phyloP scores from a whole-genome alignment of 2,329 filamentous ascomycete genomes.

The Phyllosticta capitalensis region DNA sequence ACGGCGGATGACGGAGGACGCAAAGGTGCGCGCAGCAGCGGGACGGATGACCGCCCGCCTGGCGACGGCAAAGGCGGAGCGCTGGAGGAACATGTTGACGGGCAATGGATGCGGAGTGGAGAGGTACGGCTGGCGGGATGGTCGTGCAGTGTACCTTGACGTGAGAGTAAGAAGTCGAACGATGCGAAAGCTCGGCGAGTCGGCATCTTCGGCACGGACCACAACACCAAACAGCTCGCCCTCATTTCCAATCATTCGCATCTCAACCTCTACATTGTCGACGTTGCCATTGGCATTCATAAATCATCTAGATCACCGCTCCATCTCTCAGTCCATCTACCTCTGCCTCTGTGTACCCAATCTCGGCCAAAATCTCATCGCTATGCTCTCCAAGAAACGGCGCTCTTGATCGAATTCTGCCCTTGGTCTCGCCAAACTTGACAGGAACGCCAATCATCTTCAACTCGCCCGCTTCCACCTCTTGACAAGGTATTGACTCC shows the following conservation, averaged over 20 bases:
- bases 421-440: constrained; percentile 25
- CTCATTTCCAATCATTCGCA: constrained; percentile 6
- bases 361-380: constrained; percentile 15
- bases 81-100: constrained; percentile 39
- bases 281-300: not conserved
- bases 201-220: not conserved
- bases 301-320: not conserved
- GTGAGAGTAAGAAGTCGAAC: constrained; percentile 9
- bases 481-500: constrained; percentile 16
- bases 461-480: not conserved
- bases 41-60: constrained; percentile 34
- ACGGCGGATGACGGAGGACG: constrained; percentile 38
- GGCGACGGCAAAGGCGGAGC: constrained; percentile 39
- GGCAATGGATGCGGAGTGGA: constrained; percentile 29
- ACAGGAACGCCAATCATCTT: constrained; percentile 17
- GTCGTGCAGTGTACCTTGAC: constrained; percentile 4
- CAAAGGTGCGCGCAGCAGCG: constrained; percentile 36
- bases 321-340: not conserved
- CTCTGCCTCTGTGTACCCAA: not conserved
- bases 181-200: constrained; percentile 1
- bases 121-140: constrained; percentile 19
- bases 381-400: constrained; percentile 24
- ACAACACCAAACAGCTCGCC: constrained; percentile 3
- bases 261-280: too few relatives aligned
- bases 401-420: constrained; percentile 16